Conservation (phyloP, 805 yeast genomes). For the Teunomyces aglyptinius region DNA sequence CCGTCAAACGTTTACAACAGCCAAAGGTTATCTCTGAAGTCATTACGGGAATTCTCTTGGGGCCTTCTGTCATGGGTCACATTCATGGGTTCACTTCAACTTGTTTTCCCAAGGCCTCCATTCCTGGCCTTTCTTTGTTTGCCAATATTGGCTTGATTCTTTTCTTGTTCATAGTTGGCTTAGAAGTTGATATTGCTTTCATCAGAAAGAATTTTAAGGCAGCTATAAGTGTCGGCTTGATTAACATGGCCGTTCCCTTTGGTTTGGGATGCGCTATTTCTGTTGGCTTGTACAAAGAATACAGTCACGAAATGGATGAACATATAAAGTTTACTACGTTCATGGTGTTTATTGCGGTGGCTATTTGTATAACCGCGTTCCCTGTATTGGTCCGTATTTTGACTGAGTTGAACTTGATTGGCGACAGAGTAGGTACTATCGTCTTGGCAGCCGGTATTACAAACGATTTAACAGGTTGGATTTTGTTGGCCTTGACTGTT, state of each 20-base stretch:
- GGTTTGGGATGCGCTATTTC: constrained; percentile 75
- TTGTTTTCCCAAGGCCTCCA: constrained; percentile 63
- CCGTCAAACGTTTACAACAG: constrained; percentile 61
- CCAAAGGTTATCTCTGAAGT: constrained; percentile 85
- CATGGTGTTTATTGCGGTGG: constrained; percentile 79
- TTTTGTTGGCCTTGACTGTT: constrained; percentile 69
- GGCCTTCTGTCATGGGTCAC: constrained; percentile 73
- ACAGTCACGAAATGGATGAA: constrained; percentile 28
- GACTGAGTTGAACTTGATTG: constrained; percentile 67
- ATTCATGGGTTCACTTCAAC: constrained; percentile 63
- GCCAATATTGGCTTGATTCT: constrained; percentile 76
- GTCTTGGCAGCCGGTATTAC: constrained; percentile 84
- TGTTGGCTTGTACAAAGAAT: constrained; percentile 61
- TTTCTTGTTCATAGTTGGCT: constrained; percentile 72
- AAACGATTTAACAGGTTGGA: constrained; percentile 81
- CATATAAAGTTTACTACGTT: constrained; percentile 59
- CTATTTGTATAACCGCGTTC: constrained; percentile 81
- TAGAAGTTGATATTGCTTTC: constrained; percentile 72
- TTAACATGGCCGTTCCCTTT: constrained; percentile 76
- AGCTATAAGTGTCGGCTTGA: constrained; percentile 66
- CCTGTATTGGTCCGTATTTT: constrained; percentile 80
- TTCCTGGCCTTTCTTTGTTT: constrained; percentile 61
- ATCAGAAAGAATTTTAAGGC: constrained; percentile 57
- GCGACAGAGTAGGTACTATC: constrained; percentile 65
- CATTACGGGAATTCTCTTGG: constrained; percentile 69